These are phyloP conservation scores for Coemansia sp. DNA, from an alignment of 192 early-diverging fungal species.

Conservation along the genomic window DNA sequence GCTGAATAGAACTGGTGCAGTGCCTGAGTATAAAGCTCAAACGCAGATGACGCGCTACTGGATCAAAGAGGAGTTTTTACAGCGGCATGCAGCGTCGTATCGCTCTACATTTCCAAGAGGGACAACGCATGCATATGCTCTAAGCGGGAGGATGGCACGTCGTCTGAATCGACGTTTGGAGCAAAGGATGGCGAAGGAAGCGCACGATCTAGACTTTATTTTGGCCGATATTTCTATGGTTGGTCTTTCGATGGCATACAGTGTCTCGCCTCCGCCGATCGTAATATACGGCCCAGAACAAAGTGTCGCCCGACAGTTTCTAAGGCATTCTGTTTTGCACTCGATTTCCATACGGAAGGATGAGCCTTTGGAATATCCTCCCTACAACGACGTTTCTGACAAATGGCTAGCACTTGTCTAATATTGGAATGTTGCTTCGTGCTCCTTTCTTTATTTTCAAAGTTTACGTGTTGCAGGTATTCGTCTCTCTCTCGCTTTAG, in stretches of 20 bases:
- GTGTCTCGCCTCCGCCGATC: conserved; percentile 37
- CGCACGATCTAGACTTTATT: conserved; percentile 26
- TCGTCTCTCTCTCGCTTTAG: background rate
- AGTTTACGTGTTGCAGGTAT: background rate
- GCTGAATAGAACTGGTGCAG: background rate
- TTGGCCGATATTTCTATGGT: conserved; percentile 30
- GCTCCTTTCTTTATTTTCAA: background rate
- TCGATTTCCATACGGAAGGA: conserved; percentile 22
- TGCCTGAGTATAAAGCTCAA: background rate
- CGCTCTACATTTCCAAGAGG: conserved; percentile 23
- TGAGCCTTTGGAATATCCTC: conserved; percentile 20
- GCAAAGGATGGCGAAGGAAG: conserved; percentile 14
- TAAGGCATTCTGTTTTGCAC: conserved; percentile 17
- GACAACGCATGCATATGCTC: conserved; percentile 21
- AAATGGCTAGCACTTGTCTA: conserved; percentile 8
- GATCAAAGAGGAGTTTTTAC: conserved; percentile 14
- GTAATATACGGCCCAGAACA: conserved; percentile 3
- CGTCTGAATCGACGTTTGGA: conserved; percentile 11
- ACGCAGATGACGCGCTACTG: conserved; percentile 14
- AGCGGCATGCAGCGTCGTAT: conserved; percentile 5
- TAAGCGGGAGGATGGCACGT: conserved; percentile 19
- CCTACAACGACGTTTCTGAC: conserved; percentile 19
- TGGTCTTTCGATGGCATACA: conserved; percentile 17
- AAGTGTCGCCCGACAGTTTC: conserved; percentile 3
- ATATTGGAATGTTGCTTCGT: background rate